Conservation (phyloP, 139 green algal genomes). For the Zygnema cylindricum region DNA sequence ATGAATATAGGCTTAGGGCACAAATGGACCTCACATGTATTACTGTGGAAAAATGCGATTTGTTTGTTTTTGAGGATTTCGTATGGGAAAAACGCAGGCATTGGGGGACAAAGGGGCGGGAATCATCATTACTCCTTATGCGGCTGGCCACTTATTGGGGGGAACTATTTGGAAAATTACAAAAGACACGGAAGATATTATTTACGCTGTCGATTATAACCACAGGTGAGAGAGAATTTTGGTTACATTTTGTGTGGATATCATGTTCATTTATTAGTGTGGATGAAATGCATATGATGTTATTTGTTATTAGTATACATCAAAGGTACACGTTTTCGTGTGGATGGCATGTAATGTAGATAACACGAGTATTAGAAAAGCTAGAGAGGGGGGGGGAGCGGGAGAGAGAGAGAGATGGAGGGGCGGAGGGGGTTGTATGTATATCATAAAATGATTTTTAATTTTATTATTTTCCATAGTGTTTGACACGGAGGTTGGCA, state of each 20-base stretch:
- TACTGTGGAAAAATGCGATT: neutral
- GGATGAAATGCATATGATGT: neutral
- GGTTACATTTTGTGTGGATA: slow-evolving; percentile 52
- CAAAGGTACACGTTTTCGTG: too few species aligned
- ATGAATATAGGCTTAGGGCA: neutral
- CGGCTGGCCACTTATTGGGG: slow-evolving; percentile 84
- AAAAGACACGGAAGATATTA: slow-evolving; percentile 77
- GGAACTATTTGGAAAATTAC: slow-evolving; percentile 85
- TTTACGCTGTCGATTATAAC: slow-evolving; percentile 92
- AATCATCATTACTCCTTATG: slow-evolving; percentile 77
- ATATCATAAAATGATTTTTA: too few species aligned
- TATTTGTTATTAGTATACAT: slow-evolving; percentile 26
- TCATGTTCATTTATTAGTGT: neutral
- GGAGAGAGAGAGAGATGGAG: too few species aligned
- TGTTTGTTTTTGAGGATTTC: neutral
- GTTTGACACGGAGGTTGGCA: too few species aligned
- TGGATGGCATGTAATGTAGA: too few species aligned
- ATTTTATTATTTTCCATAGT: too few species aligned
- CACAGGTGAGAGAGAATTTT: slow-evolving; percentile 83
- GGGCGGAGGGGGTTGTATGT: too few species aligned
- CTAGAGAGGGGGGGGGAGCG: too few species aligned
- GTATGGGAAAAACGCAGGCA: neutral
- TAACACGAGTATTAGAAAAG: too few species aligned
- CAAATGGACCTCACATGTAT: neutral
- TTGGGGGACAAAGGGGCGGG: slow-evolving; percentile 61